Evolutionary conservation across 306 rosid genomes (phyloP).

Genomic region (Adenanthera pavonina): DNA sequence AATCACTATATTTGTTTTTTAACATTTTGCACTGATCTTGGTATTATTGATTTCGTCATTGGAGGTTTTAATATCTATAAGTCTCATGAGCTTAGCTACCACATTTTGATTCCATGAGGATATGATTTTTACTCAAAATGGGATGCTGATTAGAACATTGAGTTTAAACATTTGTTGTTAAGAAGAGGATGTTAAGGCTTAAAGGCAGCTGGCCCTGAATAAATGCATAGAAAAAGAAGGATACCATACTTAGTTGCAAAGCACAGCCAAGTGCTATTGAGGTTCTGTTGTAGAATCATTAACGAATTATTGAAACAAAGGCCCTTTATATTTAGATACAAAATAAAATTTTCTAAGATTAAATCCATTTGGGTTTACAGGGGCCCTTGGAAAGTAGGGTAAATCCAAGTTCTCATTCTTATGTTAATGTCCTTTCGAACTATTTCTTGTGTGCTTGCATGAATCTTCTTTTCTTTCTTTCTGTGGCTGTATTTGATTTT

Average conservation of each 20-base stretch:
- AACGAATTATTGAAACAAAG: slow-evolving; percentile 9
- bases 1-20: background rate
- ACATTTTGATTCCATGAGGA: slow-evolving; percentile 19
- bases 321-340: background rate
- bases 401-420: slow-evolving; percentile 15
- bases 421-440: background rate
- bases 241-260: slow-evolving; percentile 6
- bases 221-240: slow-evolving; percentile 1
- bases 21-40: background rate
- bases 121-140: background rate
- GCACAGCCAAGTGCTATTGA: slow-evolving; percentile 5
- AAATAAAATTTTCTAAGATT: background rate
- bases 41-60: slow-evolving; percentile 4
- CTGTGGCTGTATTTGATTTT: slow-evolving; percentile 32
- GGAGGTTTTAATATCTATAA: slow-evolving; percentile 17
- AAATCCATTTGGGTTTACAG: too few relatives aligned
- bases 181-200: background rate
- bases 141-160: slow-evolving; percentile 7
- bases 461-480: slow-evolving; percentile 25
- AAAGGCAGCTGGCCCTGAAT: background rate
- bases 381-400: background rate
- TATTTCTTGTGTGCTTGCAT: background rate
- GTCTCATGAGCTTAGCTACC: background rate
- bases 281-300: background rate
- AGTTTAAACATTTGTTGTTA: background rate